Conservation (phyloP, 805 yeast genomes). For the Isabelozyma rhagii region DNA sequence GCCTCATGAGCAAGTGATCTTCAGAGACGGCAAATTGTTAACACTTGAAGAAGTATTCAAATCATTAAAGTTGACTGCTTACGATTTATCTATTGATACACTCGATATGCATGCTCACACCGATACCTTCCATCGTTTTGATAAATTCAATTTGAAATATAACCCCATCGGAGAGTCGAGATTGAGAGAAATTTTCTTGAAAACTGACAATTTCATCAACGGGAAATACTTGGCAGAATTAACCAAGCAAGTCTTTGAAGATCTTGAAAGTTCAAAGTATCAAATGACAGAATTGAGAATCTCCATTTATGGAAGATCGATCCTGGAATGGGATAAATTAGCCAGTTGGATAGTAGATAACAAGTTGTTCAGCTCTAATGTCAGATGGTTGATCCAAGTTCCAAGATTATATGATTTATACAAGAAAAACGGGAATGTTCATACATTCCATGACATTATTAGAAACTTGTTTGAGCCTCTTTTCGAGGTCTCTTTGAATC, state of each 20-base stretch:
- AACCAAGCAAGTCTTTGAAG: constrained; percentile 90
- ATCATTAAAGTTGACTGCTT: constrained; percentile 86
- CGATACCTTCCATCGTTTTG: constrained; percentile 96
- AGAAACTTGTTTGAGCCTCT: constrained; percentile 81
- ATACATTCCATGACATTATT: constrained; percentile 71
- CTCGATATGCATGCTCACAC: constrained; percentile 99
- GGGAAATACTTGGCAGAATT: constrained; percentile 92
- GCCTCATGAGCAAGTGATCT: constrained; percentile 87
- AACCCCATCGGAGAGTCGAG: constrained; percentile 98
- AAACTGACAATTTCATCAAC: constrained; percentile 88
- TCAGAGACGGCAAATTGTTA: constrained; percentile 85
- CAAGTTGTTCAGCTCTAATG: constrained; percentile 86
- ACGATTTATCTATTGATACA: constrained; percentile 93
- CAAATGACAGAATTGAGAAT: constrained; percentile 97
- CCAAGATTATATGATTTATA: constrained; percentile 92
- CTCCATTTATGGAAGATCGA: constrained; percentile 86
- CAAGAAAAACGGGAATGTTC: constrained; percentile 68
- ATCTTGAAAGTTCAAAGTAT: constrained; percentile 90
- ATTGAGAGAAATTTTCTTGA: constrained; percentile 89
- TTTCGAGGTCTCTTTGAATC: constrained; percentile 85
- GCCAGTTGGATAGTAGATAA: constrained; percentile 96
- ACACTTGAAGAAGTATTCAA: constrained; percentile 88
- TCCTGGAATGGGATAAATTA: constrained; percentile 91
- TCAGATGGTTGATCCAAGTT: constrained; percentile 94
- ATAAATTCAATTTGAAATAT: constrained; percentile 93